Base-by-base conservation (phyloP, 208 protist species). In the Acanthamoeba rhysodes region DNA sequence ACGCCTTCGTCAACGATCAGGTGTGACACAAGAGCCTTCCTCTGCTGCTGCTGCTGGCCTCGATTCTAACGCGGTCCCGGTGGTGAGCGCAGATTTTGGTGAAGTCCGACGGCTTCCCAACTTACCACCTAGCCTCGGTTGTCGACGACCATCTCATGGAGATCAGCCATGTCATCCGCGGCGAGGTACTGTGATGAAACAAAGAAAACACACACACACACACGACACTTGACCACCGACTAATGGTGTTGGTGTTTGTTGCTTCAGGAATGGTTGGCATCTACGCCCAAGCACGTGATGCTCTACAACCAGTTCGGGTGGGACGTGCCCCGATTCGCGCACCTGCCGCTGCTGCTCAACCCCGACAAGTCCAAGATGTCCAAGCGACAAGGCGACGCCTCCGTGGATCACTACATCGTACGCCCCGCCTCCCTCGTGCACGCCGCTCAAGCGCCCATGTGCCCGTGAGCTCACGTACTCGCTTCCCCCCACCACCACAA, bases 81-180 rank as follows among this genome's bases (percentile, higher is more conserved):
- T 16, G 34, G 7, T 8, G 62, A 0, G 62, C 27, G 12, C 64
- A 48, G 29, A 90, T 76, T 90, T 50, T 97, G 27, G 22, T 97
- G 14, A 97, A 98, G 80, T 96, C 94, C 2, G 97, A 98, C 78
- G 97, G 97, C 50, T 97, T 92, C 68, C 97, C 97, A 66, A 98
- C 97, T 2, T 98, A 98, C 59, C 97, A 98, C 82, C 92, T 98
- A 50, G 97, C 97, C 74, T 96, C 95, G 9, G 97, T 98, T 12
- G 96, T 98, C 0, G 97, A 98, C 90, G 97, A 98, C 95, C 95
- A 97, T 80, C 20, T 95, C 9, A 98, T 98, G 97, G 41, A 70
- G 34, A 98, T 98, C 24, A 95, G 95, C 6, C 97, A 98, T 66
- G 94, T 98, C 10, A 97, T 98, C 14, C 85, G 97, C 64, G 97